Evolutionary conservation across 2,329 filamentous ascomycete genomes (phyloP).

Genomic region (Phaeophleospora eucalypticola): DNA sequence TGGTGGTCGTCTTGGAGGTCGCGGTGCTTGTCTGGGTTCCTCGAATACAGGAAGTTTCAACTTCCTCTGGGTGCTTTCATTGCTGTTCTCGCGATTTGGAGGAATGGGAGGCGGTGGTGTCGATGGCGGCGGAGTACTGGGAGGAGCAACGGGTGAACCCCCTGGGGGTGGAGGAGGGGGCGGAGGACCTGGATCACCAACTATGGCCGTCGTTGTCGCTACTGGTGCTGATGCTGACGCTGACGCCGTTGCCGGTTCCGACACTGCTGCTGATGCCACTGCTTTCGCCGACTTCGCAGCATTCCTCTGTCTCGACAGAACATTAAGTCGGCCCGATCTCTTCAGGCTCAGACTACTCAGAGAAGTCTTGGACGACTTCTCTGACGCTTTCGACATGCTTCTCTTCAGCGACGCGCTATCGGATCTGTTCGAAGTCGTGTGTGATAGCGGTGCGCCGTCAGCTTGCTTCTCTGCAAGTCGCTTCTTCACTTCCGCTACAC

Average conservation of each 20-base stretch:
- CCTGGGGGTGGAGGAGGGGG: not conserved
- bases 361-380: too few relatives aligned
- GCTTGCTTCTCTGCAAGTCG: not conserved
- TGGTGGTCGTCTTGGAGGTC: conserved; percentile 21
- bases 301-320: not conserved
- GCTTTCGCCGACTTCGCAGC: not conserved
- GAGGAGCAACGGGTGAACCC: conserved; percentile 2
- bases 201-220: too few relatives aligned
- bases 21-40: conserved; percentile 16
- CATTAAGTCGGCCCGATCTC: too few relatives aligned
- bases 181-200: too few relatives aligned
- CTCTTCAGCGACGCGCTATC: not conserved
- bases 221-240: not conserved
- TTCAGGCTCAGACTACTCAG: too few relatives aligned
- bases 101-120: not conserved
- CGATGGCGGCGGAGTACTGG: not conserved
- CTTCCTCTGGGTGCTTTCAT: not conserved
- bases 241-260: too few relatives aligned
- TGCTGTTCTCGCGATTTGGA: not conserved
- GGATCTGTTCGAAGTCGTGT: not conserved
- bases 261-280: not conserved
- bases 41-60: conserved; percentile 8
- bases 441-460: not conserved
- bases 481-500: not conserved
- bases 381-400: not conserved